phyloP scores from a whole-genome alignment of 2,329 filamentous ascomycete species.

The Teratosphaeria viscida region DNA sequence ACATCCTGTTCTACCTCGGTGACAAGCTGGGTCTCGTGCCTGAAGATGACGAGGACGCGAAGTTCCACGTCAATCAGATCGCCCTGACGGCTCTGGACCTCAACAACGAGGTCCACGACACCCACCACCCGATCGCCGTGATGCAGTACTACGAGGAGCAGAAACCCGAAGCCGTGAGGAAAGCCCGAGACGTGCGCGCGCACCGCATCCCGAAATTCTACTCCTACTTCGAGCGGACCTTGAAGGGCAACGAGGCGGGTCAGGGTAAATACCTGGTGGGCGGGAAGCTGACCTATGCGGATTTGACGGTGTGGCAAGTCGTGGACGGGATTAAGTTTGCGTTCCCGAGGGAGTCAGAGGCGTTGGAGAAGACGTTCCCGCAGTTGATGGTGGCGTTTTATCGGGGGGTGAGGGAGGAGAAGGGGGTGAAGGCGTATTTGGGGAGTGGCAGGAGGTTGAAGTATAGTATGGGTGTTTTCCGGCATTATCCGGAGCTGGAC shows the following conservation, averaged over 20 bases:
- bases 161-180: slow-evolving; percentile 53
- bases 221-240: slow-evolving; percentile 56
- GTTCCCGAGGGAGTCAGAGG: slow-evolving; percentile 57
- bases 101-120: slow-evolving; percentile 62
- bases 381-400: slow-evolving; percentile 53
- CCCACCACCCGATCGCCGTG: slow-evolving; percentile 52
- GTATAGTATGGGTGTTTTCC: slow-evolving; percentile 58
- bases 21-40: slow-evolving; percentile 48
- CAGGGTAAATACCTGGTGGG: slow-evolving; percentile 57
- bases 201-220: slow-evolving; percentile 62
- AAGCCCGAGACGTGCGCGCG: slow-evolving; percentile 47
- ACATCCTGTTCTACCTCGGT: slow-evolving; percentile 62
- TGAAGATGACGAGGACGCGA: slow-evolving; percentile 32
- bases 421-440: slow-evolving; percentile 59
- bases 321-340: slow-evolving; percentile 47
- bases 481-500: slow-evolving; percentile 65
- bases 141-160: slow-evolving; percentile 63
- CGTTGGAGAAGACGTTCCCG: slow-evolving; percentile 47
- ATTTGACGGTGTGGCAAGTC: slow-evolving; percentile 64
- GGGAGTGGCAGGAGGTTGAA: slow-evolving; percentile 51
- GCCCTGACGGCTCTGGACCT: slow-evolving; percentile 62
- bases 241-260: slow-evolving; percentile 47
- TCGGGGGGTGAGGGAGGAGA: slow-evolving; percentile 50
- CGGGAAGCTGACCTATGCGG: slow-evolving; percentile 56
- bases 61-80: slow-evolving; percentile 53